Conservation (phyloP, 1,284 basidiomycete genomes). For the Rhodotorula mucilaginosa region DNA sequence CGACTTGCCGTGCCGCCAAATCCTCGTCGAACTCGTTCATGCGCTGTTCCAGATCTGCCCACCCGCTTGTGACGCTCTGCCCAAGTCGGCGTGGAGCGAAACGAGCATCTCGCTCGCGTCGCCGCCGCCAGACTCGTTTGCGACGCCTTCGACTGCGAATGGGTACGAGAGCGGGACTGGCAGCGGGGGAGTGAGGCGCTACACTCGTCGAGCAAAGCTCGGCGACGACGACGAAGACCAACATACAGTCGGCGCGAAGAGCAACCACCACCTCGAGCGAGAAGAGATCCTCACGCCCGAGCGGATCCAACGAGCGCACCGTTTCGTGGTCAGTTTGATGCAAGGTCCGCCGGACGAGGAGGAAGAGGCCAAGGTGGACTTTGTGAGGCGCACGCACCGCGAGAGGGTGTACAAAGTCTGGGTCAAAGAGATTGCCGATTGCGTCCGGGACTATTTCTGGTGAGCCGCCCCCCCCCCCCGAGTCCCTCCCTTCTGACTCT, state of each 20-base stretch:
- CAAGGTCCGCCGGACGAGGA: slow-evolving; percentile 47
- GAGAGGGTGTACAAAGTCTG: slow-evolving; percentile 88
- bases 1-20: slow-evolving; percentile 80
- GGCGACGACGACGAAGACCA: slow-evolving; percentile 9
- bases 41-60: slow-evolving; percentile 77
- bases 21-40: slow-evolving; percentile 81
- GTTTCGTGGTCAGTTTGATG: slow-evolving; percentile 47
- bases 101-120: slow-evolving; percentile 49
- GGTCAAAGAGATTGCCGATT: slow-evolving; percentile 79
- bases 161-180: slow-evolving; percentile 9
- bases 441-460: slow-evolving; percentile 95
- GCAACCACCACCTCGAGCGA: slow-evolving; percentile 14
- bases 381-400: slow-evolving; percentile 78
- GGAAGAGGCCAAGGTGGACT: slow-evolving; percentile 56
- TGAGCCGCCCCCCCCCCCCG: slow-evolving; percentile 1
- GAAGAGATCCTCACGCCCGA: slow-evolving; percentile 24
- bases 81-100: slow-evolving; percentile 55
- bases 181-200: slow-evolving; percentile 21
- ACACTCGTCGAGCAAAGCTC: slow-evolving; percentile 29
- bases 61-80: slow-evolving; percentile 44
- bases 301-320: slow-evolving; percentile 21
- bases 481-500: too few relatives aligned
- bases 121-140: slow-evolving; percentile 49
- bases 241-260: not conserved
- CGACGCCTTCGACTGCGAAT: slow-evolving; percentile 56